Evolutionary conservation across 768 basidiomycete genomes (phyloP).

Genomic region (Tephrocybe sp.): DNA sequence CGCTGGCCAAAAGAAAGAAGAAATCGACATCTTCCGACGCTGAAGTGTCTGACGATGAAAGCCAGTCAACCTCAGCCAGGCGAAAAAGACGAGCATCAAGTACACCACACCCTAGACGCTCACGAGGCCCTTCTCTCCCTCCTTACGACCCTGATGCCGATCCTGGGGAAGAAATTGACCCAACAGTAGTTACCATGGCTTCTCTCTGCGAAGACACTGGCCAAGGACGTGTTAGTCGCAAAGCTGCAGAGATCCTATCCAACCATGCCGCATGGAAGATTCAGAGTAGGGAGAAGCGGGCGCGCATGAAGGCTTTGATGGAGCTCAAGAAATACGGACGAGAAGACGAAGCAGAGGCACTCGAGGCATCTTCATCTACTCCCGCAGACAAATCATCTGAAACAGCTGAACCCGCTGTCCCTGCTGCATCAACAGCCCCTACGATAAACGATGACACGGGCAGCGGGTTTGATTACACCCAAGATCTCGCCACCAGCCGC

Average conservation of each 20-base stretch:
- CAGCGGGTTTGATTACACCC: slow-evolving; percentile 69
- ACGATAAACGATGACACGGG: slow-evolving; percentile 44
- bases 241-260: slow-evolving; percentile 66
- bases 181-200: slow-evolving; percentile 85
- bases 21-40: slow-evolving; percentile 12
- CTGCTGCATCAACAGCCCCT: slow-evolving; percentile 12
- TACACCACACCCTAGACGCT: slow-evolving; percentile 35
- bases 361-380: slow-evolving; percentile 15
- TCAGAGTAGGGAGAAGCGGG: slow-evolving; percentile 65
- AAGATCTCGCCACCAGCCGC: slow-evolving; percentile 63
- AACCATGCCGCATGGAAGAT: slow-evolving; percentile 76
- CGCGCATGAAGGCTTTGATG: slow-evolving; percentile 59
- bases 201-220: slow-evolving; percentile 75
- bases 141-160: slow-evolving; percentile 58
- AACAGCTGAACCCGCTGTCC: slow-evolving; percentile 13
- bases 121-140: slow-evolving; percentile 50
- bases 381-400: slow-evolving; percentile 20
- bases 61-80: slow-evolving; percentile 6
- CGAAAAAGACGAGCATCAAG: slow-evolving; percentile 25
- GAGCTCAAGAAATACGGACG: slow-evolving; percentile 77
- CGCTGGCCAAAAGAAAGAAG: slow-evolving; percentile 19
- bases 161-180: slow-evolving; percentile 78
- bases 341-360: slow-evolving; percentile 41
- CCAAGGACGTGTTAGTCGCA: slow-evolving; percentile 76
- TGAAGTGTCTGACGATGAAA: slow-evolving; percentile 18